Percentiles rank a stretch among this genome's conserved stretches.
phyloP scores from a whole-genome alignment of 2,329 filamentous ascomycete genomes.

The Eurotiales sp. region DNA sequence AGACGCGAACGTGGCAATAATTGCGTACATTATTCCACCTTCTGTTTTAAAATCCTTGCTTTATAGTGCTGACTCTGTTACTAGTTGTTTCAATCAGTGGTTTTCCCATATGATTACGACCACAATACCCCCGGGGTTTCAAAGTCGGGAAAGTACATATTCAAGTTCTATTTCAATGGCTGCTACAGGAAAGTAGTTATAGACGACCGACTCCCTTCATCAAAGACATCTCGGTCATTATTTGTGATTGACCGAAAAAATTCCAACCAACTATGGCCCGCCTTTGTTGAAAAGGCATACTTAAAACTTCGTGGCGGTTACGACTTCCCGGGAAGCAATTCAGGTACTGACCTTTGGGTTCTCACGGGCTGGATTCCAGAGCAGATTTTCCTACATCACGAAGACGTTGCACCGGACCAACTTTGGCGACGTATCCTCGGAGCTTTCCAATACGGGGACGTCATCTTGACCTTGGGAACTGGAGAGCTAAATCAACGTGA shows the following conservation, averaged over 20 bases:
- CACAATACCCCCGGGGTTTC: constrained; percentile 61
- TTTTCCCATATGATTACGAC: constrained; percentile 69
- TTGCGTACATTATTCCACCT: constrained; percentile 56
- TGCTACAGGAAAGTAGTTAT: constrained; percentile 83
- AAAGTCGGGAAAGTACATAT: constrained; percentile 80
- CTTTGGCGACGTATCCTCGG: constrained; percentile 75
- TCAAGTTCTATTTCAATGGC: constrained; percentile 94
- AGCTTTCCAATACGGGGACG: constrained; percentile 72
- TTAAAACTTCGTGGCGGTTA: constrained; percentile 93
- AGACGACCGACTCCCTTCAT: constrained; percentile 82
- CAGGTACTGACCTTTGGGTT: constrained; percentile 88
- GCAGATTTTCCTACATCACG: constrained; percentile 85
- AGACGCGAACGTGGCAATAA: constrained; percentile 65
- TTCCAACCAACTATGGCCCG: constrained; percentile 81
- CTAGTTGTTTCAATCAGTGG: constrained; percentile 65
- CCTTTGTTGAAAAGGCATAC: constrained; percentile 92
- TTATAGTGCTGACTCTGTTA: background rate
- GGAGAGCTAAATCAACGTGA: constrained; percentile 73
- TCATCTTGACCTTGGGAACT: constrained; percentile 86
- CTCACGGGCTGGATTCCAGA: constrained; percentile 96
- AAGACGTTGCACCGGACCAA: constrained; percentile 70
- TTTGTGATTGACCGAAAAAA: constrained; percentile 86
- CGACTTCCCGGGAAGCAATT: constrained; percentile 96
- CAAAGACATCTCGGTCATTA: constrained; percentile 66
- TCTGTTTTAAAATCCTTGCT: background rate